phyloP scores from a whole-genome alignment of 768 basidiomycete species.

The Cyclocybe cylindracea region DNA sequence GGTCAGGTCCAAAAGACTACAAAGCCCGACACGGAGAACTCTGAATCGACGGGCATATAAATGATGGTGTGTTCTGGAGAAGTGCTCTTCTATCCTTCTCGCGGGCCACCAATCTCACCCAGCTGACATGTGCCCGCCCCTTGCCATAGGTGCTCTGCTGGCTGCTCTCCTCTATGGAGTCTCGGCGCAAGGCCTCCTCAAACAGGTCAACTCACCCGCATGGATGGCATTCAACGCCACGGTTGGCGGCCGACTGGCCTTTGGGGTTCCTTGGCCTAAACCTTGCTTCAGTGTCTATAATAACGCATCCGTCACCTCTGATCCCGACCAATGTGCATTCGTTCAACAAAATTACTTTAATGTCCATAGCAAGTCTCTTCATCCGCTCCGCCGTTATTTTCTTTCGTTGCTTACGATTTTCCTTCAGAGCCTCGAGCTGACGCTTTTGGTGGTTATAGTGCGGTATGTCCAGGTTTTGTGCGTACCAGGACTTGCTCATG shows the following conservation, averaged over 20 bases:
- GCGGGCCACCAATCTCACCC: not conserved
- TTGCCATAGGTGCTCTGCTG: slow-evolving; percentile 1
- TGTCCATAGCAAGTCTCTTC: slow-evolving; percentile 8
- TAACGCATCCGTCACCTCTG: not conserved
- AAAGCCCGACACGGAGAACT: too few species aligned
- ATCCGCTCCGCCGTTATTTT: not conserved
- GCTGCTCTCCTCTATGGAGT: slow-evolving; percentile 1
- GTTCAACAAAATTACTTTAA: slow-evolving; percentile 16
- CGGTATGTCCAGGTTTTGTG: not conserved
- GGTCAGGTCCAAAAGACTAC: too few species aligned
- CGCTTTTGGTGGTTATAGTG: slow-evolving; percentile 11
- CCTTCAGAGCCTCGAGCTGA: slow-evolving; percentile 8
- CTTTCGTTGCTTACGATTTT: not conserved
- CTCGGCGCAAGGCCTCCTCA: not conserved
- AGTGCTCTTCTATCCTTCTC: not conserved
- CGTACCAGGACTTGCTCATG: not conserved
- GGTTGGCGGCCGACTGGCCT: slow-evolving; percentile 12
- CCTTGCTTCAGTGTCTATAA: slow-evolving; percentile 14
- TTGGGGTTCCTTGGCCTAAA: slow-evolving; percentile 11
- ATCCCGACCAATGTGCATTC: slow-evolving; percentile 8
- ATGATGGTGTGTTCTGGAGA: not conserved
- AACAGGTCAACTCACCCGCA: not conserved
- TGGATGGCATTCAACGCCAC: slow-evolving; percentile 7
- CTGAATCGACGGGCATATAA: slow-evolving; percentile 2
- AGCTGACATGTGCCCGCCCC: not conserved